Percentiles rank a stretch among this genome's conserved stretches.
Evolutionary conservation across 345 rosid genomes (phyloP).

Genomic region (Rubroshorea leprosula): DNA sequence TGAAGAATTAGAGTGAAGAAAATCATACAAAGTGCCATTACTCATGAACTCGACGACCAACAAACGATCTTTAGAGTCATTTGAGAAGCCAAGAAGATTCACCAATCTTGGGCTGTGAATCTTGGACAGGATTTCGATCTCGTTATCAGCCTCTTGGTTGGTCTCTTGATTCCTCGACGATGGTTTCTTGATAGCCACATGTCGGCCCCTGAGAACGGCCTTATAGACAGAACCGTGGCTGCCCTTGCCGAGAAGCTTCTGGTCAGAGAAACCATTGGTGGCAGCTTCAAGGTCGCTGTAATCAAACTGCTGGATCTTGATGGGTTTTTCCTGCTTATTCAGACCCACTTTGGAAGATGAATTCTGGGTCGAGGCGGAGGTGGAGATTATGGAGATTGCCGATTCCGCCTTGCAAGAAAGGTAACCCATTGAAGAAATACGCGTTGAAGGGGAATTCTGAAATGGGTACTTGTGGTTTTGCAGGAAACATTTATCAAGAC

Average conservation of each 20-base stretch:
- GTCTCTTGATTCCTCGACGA: slow-evolving; percentile 53
- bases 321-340: slow-evolving; percentile 36
- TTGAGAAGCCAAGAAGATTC: slow-evolving; percentile 77
- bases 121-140: slow-evolving; percentile 86
- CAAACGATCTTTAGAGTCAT: slow-evolving; percentile 62
- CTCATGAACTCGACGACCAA: slow-evolving; percentile 89
- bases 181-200: slow-evolving; percentile 80
- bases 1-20: slow-evolving; percentile 59
- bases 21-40: slow-evolving; percentile 87
- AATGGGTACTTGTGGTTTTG: too few species aligned
- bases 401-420: slow-evolving; percentile 20
- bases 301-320: slow-evolving; percentile 71
- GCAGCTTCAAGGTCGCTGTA: slow-evolving; percentile 93
- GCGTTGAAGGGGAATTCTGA: neutral
- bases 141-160: slow-evolving; percentile 74
- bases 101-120: slow-evolving; percentile 88
- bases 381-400: slow-evolving; percentile 18
- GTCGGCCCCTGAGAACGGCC: slow-evolving; percentile 78
- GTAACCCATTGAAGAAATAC: slow-evolving; percentile 8
- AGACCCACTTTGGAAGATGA: slow-evolving; percentile 33
- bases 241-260: slow-evolving; percentile 78
- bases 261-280: slow-evolving; percentile 79
- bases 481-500: too few species aligned
- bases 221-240: slow-evolving; percentile 97
- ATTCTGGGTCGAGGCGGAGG: slow-evolving; percentile 13